A percentile compares a stretch with the other conserved stretches of the same genome.
Conservation (phyloP, 2,329 filamentous ascomycete species). For the Phaeosphaeria sp. region DNA sequence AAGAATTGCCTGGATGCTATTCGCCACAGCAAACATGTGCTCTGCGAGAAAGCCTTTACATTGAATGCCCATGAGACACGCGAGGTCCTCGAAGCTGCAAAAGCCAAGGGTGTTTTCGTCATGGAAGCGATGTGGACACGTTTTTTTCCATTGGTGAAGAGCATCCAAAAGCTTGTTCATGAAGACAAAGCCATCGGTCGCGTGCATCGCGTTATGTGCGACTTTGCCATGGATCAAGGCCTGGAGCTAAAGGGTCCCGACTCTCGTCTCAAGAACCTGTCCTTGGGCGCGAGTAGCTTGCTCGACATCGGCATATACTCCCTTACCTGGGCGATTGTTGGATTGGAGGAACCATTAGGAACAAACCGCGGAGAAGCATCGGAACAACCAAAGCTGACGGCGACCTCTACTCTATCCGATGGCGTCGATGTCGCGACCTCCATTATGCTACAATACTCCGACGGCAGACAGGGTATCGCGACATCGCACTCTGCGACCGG, state of each 20-base stretch:
- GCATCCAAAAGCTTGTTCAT: slow-evolving; percentile 68
- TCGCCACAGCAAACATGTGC: slow-evolving; percentile 78
- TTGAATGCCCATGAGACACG: slow-evolving; percentile 76
- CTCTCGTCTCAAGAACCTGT: slow-evolving; percentile 70
- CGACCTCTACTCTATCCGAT: neutral
- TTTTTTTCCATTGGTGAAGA: slow-evolving; percentile 81
- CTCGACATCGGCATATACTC: slow-evolving; percentile 85
- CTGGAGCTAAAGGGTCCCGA: slow-evolving; percentile 57
- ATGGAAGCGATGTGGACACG: slow-evolving; percentile 76
- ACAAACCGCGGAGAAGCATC: neutral
- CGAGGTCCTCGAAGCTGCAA: slow-evolving; percentile 73
- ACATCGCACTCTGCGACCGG: slow-evolving; percentile 1
- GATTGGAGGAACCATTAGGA: neutral
- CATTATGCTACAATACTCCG: slow-evolving; percentile 70
- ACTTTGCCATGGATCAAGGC: slow-evolving; percentile 49
- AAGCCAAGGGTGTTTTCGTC: slow-evolving; percentile 60
- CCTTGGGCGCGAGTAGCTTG: slow-evolving; percentile 79
- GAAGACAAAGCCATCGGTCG: slow-evolving; percentile 56
- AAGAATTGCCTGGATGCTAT: slow-evolving; percentile 82
- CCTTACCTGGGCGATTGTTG: slow-evolving; percentile 68
- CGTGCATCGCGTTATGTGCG: slow-evolving; percentile 39
- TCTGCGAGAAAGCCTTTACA: slow-evolving; percentile 87
- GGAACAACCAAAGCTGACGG: neutral
- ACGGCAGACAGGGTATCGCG: neutral
- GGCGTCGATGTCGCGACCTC: slow-evolving; percentile 49